A percentile compares a stretch with the other conserved stretches of the same genome.
Conservation (phyloP, 2,329 filamentous ascomycete species). For the Cladophialophora chaetospira region DNA sequence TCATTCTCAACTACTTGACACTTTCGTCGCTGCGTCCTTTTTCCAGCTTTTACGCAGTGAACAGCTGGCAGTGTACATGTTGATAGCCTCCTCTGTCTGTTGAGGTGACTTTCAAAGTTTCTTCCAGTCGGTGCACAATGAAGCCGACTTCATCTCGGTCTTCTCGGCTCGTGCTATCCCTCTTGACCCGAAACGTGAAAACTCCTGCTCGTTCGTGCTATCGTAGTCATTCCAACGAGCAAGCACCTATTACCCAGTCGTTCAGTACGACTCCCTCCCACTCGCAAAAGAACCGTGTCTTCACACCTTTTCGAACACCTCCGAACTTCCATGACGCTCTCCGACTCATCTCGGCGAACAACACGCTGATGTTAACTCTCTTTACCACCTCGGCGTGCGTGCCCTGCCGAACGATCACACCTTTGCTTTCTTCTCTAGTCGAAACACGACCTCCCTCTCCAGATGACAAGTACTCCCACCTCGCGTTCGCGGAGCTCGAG, state of each 20-base stretch:
- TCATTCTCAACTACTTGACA: no score
- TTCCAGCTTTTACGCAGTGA: no score
- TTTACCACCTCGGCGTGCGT: slow-evolving; percentile 32
- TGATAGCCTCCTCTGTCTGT: no score
- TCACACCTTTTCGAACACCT: slow-evolving; percentile 28
- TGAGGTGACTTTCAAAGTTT: no score
- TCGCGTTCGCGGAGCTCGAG: slow-evolving; percentile 33
- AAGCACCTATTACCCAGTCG: not conserved
- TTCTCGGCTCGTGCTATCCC: not conserved
- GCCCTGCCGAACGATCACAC: slow-evolving; percentile 32
- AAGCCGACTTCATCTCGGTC: not conserved
- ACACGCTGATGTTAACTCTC: slow-evolving; percentile 29
- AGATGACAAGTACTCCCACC: slow-evolving; percentile 23
- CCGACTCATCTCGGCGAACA: slow-evolving; percentile 30
- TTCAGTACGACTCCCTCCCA: slow-evolving; percentile 11
- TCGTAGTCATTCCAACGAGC: not conserved
- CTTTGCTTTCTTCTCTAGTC: slow-evolving; percentile 28
- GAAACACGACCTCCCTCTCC: slow-evolving; percentile 22
- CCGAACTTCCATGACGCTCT: slow-evolving; percentile 32
- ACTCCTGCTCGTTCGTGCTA: not conserved
- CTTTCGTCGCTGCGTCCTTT: no score
- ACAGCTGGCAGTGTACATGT: no score
- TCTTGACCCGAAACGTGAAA: not conserved
- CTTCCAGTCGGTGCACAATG: no score
- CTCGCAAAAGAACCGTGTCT: slow-evolving; percentile 25